Percentiles rank a stretch among this genome's conserved stretches.
Conservation (phyloP, 2,329 filamentous ascomycete species). For the Xylaria sp. region DNA sequence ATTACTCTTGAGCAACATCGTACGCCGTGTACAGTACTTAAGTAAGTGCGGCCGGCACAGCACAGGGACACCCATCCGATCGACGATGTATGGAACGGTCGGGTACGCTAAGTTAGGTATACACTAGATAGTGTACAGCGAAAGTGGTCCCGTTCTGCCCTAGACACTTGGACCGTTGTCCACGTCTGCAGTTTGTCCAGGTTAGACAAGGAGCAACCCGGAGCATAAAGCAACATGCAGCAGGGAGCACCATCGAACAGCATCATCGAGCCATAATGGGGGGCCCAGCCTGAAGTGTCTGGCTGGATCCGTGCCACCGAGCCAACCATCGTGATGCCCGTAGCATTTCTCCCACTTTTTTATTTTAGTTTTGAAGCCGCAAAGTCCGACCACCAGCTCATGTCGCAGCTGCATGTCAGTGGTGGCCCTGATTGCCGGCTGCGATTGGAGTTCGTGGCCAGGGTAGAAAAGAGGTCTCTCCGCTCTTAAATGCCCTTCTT, state of each 20-base stretch:
- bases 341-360: constrained; percentile 21
- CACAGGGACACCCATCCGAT: no score
- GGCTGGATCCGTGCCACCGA: constrained; percentile 20
- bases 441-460: constrained; percentile 8
- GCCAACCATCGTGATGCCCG: constrained; percentile 11
- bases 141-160: background rate
- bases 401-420: constrained; percentile 27
- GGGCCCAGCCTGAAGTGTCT: constrained; percentile 11
- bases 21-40: no score
- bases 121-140: no score
- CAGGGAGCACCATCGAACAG: constrained; percentile 10
- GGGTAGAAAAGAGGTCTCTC: constrained; percentile 17
- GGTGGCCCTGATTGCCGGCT: constrained; percentile 19
- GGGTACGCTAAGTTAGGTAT: no score
- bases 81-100: no score
- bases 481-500: background rate
- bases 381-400: constrained; percentile 26
- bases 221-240: constrained; percentile 15
- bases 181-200: constrained; percentile 9
- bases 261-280: constrained; percentile 16
- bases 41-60: no score
- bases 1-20: no score
- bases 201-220: constrained; percentile 14
- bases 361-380: constrained; percentile 12
- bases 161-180: constrained; percentile 1